Evolutionary conservation across 2,329 filamentous ascomycete species (phyloP).

Genomic region (Leptodontidium sp.): DNA sequence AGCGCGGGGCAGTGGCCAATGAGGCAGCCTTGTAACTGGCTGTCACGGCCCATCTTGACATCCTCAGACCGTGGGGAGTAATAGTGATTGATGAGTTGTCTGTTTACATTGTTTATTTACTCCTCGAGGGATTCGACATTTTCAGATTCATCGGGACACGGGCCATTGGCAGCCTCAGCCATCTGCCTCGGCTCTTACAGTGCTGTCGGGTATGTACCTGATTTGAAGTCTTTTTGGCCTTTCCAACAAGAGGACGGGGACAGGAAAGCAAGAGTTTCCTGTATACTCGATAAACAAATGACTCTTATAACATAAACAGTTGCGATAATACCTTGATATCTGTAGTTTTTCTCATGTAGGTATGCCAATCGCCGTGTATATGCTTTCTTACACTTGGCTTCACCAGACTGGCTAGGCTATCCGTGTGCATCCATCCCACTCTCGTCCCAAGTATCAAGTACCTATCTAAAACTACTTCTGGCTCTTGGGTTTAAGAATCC

Average conservation of each 20-base stretch:
- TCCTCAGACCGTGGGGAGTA: conserved; percentile 10
- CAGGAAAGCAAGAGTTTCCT: too few species aligned
- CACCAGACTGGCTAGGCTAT: neutral
- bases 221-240: neutral
- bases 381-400: neutral
- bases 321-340: too few species aligned
- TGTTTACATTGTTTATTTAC: neutral
- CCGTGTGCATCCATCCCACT: neutral
- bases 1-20: conserved; percentile 21
- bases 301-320: too few species aligned
- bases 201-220: neutral
- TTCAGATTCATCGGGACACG: neutral
- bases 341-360: neutral
- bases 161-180: conserved; percentile 15
- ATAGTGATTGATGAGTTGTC: neutral
- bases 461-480: neutral
- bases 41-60: conserved; percentile 30
- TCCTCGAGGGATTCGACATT: neutral
- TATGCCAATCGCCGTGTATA: neutral
- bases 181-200: conserved; percentile 5
- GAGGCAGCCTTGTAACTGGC: conserved; percentile 7
- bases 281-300: too few species aligned
- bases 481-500: neutral
- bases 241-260: too few species aligned
- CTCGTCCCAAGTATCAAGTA: neutral